A percentile compares a stretch with the other conserved stretches of the same genome.
Evolutionary conservation across 441 rosid genomes (phyloP).

Genomic region (Pelargonium australe): DNA sequence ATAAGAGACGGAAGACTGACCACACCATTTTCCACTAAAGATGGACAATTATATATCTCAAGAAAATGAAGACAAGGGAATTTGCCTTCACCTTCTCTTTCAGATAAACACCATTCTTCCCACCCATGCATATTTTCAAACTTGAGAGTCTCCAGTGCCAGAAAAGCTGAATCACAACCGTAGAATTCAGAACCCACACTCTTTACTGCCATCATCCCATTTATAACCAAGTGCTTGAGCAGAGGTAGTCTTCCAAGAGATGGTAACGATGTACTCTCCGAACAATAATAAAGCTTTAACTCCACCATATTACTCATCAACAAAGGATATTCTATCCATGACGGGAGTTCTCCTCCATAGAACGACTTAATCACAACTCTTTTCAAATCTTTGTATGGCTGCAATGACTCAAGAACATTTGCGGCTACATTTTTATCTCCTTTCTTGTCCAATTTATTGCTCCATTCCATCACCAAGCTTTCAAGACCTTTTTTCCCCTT

Average conservation of each 20-base stretch:
- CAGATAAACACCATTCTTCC: conserved; percentile 12
- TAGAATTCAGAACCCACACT: background rate
- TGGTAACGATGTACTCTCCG: conserved; percentile 12
- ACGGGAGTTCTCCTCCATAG: conserved; percentile 18
- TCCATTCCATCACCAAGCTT: conserved; percentile 13
- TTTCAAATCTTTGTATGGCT: conserved; percentile 14
- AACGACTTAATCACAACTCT: conserved; percentile 7
- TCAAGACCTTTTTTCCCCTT: conserved; percentile 13
- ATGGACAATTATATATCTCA: background rate
- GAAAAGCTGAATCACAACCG: conserved; percentile 6
- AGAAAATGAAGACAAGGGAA: conserved; percentile 20
- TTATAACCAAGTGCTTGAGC: conserved; percentile 14
- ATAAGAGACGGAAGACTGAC: too few species aligned
- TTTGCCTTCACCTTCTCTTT: background rate
- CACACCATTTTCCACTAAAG: too few species aligned
- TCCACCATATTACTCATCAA: conserved; percentile 6
- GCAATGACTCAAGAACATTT: conserved; percentile 15
- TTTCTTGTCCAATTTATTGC: background rate
- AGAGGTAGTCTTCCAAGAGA: conserved; percentile 25
- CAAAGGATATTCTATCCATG: conserved; percentile 20
- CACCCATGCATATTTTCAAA: conserved; percentile 15
- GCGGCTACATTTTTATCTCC: background rate
- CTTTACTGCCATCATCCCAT: conserved; percentile 9
- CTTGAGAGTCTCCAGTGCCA: conserved; percentile 12
- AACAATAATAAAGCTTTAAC: background rate